Evolutionary conservation across 768 basidiomycete species (phyloP).

Genomic region (Pleurotus platypus): DNA sequence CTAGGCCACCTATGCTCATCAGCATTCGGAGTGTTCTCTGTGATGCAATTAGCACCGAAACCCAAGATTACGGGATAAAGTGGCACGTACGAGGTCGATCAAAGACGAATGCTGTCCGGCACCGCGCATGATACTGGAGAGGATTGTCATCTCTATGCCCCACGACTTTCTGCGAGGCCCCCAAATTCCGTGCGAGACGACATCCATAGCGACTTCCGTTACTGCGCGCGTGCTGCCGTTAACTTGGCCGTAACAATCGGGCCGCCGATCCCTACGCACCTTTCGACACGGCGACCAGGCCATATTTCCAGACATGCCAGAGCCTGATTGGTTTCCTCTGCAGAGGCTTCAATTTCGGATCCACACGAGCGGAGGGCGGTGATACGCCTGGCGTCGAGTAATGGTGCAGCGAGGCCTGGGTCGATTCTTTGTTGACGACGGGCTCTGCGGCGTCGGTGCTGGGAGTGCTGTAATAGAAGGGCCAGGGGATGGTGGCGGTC

Average conservation of each 20-base stretch:
- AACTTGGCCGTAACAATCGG: conserved; percentile 2
- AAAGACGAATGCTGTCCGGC: conserved; percentile 78
- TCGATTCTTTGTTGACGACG: conserved; percentile 17
- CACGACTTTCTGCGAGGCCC: conserved; percentile 89
- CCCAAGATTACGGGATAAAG: background rate
- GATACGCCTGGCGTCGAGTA: conserved; percentile 67
- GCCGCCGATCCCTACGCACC: conserved; percentile 32
- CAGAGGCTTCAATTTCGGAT: conserved; percentile 60
- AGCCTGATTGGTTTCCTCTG: conserved; percentile 52
- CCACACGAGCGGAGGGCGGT: conserved; percentile 72
- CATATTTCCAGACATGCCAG: conserved; percentile 74
- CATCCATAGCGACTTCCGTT: conserved; percentile 55
- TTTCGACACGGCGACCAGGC: conserved; percentile 61
- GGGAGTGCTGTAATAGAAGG: conserved; percentile 13
- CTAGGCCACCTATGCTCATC: conserved; percentile 77
- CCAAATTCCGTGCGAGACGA: conserved; percentile 76
- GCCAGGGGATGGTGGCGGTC: conserved; percentile 9
- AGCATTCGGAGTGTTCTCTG: conserved; percentile 52
- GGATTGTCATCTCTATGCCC: conserved; percentile 93
- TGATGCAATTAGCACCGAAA: conserved; percentile 5
- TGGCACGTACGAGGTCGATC: conserved; percentile 67
- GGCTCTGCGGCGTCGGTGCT: conserved; percentile 7
- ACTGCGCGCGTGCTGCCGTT: conserved; percentile 19
- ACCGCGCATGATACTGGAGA: conserved; percentile 82
- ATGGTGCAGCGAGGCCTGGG: conserved; percentile 37